These are phyloP conservation scores for Pleurotus cornucopiae DNA, from an alignment of 768 basidiomycete genomes.

Conservation along the genomic window DNA sequence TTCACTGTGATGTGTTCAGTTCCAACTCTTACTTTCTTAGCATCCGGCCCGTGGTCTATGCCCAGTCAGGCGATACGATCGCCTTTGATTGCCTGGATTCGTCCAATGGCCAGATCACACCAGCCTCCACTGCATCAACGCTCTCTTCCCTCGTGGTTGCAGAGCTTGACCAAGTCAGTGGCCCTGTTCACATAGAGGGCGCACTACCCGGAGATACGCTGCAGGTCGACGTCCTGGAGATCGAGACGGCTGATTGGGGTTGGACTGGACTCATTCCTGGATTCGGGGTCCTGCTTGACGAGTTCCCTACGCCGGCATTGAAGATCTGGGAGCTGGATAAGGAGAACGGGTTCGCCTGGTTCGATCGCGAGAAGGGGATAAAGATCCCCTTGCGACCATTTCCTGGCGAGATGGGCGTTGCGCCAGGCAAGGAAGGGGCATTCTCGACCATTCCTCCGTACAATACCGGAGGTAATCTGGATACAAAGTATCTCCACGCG, in stretches of 20 bases:
- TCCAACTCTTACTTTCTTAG: conserved; percentile 20
- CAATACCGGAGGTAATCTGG: conserved; percentile 57
- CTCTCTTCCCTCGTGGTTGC: conserved; percentile 40
- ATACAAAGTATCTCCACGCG: conserved; percentile 50
- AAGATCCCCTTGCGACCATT: conserved; percentile 52
- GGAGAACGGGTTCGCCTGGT: conserved; percentile 41
- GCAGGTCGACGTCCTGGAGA: conserved; percentile 52
- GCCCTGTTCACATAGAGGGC: conserved; percentile 49
- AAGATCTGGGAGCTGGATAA: conserved; percentile 51
- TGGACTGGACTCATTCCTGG: conserved; percentile 60
- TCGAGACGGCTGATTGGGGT: conserved; percentile 54
- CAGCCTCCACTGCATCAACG: conserved; percentile 30
- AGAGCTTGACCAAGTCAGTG: conserved; percentile 55
- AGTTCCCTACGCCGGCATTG: conserved; percentile 44
- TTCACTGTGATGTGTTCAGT: not conserved
- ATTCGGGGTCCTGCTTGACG: conserved; percentile 55
- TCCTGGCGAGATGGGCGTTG: conserved; percentile 64
- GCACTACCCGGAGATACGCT: conserved; percentile 56
- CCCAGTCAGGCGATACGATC: conserved; percentile 51
- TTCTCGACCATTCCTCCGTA: conserved; percentile 64
- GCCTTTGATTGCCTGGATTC: conserved; percentile 62
- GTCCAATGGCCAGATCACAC: conserved; percentile 55
- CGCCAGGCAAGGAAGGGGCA: conserved; percentile 42
- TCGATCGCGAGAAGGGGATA: conserved; percentile 43
- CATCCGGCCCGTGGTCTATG: conserved; percentile 44